Percentiles rank a stretch among this genome's conserved stretches.
These are phyloP conservation scores for Lactuca sativa DNA, from an alignment of 129 eudicot species.

Conservation along the genomic window DNA sequence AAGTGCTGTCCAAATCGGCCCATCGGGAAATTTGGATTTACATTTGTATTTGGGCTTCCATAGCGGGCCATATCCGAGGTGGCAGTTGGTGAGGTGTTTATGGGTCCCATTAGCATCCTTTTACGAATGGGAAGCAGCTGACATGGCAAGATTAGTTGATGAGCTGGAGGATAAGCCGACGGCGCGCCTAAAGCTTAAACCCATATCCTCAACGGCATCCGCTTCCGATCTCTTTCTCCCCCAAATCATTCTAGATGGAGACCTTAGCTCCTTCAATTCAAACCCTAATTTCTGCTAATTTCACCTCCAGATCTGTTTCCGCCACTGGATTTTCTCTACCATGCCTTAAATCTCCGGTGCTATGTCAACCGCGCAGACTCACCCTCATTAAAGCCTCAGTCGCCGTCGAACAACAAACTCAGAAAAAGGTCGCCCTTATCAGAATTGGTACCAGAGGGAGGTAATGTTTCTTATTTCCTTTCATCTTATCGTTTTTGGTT, in stretches of 20 bases:
- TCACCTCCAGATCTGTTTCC: neutral
- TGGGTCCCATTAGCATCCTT: neutral
- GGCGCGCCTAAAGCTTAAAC: neutral
- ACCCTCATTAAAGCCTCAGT: conserved; percentile 49
- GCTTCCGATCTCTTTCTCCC: neutral
- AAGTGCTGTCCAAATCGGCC: no score
- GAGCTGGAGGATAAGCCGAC: conserved; percentile 1
- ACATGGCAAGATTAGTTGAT: neutral
- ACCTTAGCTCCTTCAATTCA: conserved; percentile 40
- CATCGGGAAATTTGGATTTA: no score
- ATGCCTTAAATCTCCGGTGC: conserved; percentile 18
- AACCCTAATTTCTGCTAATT: conserved; percentile 28
- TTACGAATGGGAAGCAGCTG: neutral
- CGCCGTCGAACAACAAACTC: conserved; percentile 59
- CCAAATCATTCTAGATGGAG: conserved; percentile 32
- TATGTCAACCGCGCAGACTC: neutral
- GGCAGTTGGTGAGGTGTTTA: neutral
- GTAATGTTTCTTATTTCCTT: conserved; percentile 9
- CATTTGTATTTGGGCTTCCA: neutral
- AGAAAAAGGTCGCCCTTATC: conserved; percentile 58
- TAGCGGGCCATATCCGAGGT: neutral
- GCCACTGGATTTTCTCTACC: conserved; percentile 33
- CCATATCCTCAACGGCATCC: neutral
- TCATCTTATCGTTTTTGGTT: neutral
- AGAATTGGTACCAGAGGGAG: conserved; percentile 89